Conservation (phyloP, 2,329 filamentous ascomycete genomes). For the Fusarium mexicanum region DNA sequence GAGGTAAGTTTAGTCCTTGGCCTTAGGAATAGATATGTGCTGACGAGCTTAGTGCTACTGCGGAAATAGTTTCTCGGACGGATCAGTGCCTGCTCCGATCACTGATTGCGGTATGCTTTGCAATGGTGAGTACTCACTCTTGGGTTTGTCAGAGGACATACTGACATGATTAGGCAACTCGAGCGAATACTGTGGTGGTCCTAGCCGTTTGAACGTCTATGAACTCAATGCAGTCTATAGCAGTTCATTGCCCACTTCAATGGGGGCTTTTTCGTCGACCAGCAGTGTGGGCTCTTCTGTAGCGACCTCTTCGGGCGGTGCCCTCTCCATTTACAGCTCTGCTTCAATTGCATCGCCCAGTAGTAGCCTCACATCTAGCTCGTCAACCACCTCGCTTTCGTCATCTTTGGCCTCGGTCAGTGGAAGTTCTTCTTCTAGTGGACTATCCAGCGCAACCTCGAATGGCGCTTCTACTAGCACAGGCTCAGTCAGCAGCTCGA, state of each 20-base stretch:
- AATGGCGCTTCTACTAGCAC: neutral
- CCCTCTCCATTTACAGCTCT: neutral
- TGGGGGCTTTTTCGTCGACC: neutral
- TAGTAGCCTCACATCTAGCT: too few relatives aligned
- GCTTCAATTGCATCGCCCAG: neutral
- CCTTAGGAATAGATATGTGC: accelerated
- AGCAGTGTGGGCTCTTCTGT: neutral
- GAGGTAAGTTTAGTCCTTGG: constrained; percentile 37
- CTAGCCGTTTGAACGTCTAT: constrained; percentile 50
- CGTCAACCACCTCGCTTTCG: too few relatives aligned
- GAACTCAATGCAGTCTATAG: constrained; percentile 31
- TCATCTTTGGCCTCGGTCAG: accelerated
- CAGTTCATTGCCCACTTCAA: neutral
- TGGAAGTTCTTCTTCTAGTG: too few relatives aligned
- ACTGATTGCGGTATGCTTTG: constrained; percentile 50
- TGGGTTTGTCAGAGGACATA: accelerated
- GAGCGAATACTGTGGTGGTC: constrained; percentile 51
- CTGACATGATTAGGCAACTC: constrained; percentile 42
- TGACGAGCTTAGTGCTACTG: constrained; percentile 48
- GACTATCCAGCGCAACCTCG: neutral
- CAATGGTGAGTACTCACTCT: constrained; percentile 34
- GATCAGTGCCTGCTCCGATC: constrained; percentile 43
- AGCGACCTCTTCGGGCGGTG: neutral
- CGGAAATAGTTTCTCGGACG: constrained; percentile 43
- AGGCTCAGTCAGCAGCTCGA: neutral